Evolutionary conservation across 2,329 filamentous ascomycete genomes (phyloP), one percentile per base, ranked within the genome.

Genomic region (Penicillium sp.): DNA sequence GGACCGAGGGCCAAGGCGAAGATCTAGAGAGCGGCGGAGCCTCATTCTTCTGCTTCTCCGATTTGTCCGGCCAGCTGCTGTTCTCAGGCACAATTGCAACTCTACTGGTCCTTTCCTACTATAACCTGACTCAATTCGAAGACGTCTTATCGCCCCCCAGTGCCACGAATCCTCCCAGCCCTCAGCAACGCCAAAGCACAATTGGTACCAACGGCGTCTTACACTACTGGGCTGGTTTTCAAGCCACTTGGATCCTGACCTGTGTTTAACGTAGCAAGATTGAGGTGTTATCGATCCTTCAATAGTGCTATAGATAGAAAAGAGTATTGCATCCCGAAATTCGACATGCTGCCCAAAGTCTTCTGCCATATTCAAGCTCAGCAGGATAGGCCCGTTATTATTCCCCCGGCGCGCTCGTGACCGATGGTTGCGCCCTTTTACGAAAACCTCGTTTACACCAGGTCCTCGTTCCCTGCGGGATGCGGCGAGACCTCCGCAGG

Each of bases 141-240:
- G 52, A 35, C 22, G 58, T 66, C 22, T 56, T 52, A 38, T 16
- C 38, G 6, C 45, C 22, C 1, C 14, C 14, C 54, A 60, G 10
- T 49, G 49, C 30, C 58, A 65, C 40, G 56, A 62, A 45, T 67
- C 62, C 55, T 67, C 63, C 51, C 35, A 60, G 46, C 13, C 3
- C 57, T 68, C 13, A 51, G 28, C 16, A 43, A 56, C 7, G 67
- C 60, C 19, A 64, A 64, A 46, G 61, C 1, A 11, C 70, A 68
- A 45, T 66, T 71, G 30, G 56, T 72, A 14, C 56, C 65, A 8
- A 66, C 30, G 30, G 62, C 13, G 58, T 71, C 13, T 57, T 70
- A 25, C 66, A 68, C 55, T 64, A 70, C 54, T 72, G 67, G 67
- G 52, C 65, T 10, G 61, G 70, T 49, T 61, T 59, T 25, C 61